A percentile compares a stretch with the other conserved stretches of the same genome.
Conservation (phyloP, 2,329 filamentous ascomycete species). For the Trichophyton verrucosum region DNA sequence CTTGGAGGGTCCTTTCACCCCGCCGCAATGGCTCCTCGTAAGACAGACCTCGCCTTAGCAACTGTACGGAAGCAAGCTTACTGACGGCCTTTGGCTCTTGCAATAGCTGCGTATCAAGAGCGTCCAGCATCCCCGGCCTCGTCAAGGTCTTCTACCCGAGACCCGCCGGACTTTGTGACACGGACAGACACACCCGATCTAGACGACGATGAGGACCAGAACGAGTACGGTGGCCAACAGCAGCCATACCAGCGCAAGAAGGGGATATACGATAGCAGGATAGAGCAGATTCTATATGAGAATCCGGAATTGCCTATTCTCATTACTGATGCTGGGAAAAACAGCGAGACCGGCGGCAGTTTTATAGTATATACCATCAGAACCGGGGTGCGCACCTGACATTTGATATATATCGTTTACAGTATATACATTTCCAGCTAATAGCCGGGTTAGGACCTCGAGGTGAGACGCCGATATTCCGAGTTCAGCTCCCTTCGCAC, state of each 20-base stretch:
- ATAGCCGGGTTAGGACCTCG: conserved; percentile 56
- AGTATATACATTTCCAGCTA: background rate
- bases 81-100: conserved; percentile 1
- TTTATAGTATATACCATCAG: conserved; percentile 97
- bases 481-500: conserved; percentile 87
- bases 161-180: conserved; percentile 46
- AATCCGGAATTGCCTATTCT: conserved; percentile 79
- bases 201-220: conserved; percentile 14
- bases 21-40: conserved; percentile 36
- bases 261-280: conserved; percentile 83
- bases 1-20: conserved; percentile 54
- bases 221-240: conserved; percentile 38
- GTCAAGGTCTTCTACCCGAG: conserved; percentile 57
- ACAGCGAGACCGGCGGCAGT: conserved; percentile 75
- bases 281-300: conserved; percentile 96
- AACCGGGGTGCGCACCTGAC: conserved; percentile 58
- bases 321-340: conserved; percentile 93
- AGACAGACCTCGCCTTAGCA: background rate
- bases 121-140: conserved; percentile 53
- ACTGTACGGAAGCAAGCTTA: background rate
- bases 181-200: conserved; percentile 42
- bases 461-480: conserved; percentile 89
- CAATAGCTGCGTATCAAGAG: conserved; percentile 42
- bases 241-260: conserved; percentile 50
- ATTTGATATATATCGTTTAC: conserved; percentile 7